Base-by-base conservation (phyloP, 2,329 filamentous ascomycete species). In the Coniochaeta prunicola region DNA sequence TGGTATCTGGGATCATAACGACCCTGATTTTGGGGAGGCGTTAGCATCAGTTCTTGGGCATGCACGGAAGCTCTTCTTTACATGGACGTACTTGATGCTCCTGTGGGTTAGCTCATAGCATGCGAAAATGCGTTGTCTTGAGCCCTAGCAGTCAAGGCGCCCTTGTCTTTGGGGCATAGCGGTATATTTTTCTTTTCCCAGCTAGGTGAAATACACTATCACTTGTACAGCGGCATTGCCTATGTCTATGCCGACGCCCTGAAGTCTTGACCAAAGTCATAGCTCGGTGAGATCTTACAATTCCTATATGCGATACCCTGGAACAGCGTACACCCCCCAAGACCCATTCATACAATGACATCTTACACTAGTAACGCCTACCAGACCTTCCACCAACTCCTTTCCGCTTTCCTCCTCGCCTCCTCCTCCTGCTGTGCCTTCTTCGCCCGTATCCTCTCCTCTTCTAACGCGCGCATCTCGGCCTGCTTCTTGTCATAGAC, bases 401-500 rank as follows among this genome's bases (percentile, higher is more conserved):
- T 24, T 59, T 54, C 40, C 15, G 60, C 55, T 67, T 63, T 63
- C 67, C 68, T 64, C 69, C 70, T 66, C 62, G 78, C 77, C 58
- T 76, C 75, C 45, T 73, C 74, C 62, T 79, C 74, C 63, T 75
- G 70, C 54, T 60, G 65, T 66, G 13, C 24, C 57, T 66, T 60
- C 57, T 61, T 68, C 67, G 42, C 70, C 72, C 36, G 67, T 64
- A 71, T 76, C 71, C 63, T 77, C 71, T 67, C 54, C 34, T 86
- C 80, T 69, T 86, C 83, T n/a, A 74, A 69, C 50, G 69, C 67
- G 50, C 73, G 74, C 36, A 78, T 56, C 71, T 89, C 85, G 4
- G 80, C 78, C 68, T 90, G 86, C 72, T 92, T 86, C 66, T 83
- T 79, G 68, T 89, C 86, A 72, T 93, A 88, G 60, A 94, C 84